phyloP scores from a whole-genome alignment of 23 red algal species.

The Cyanidium caldarium region DNA sequence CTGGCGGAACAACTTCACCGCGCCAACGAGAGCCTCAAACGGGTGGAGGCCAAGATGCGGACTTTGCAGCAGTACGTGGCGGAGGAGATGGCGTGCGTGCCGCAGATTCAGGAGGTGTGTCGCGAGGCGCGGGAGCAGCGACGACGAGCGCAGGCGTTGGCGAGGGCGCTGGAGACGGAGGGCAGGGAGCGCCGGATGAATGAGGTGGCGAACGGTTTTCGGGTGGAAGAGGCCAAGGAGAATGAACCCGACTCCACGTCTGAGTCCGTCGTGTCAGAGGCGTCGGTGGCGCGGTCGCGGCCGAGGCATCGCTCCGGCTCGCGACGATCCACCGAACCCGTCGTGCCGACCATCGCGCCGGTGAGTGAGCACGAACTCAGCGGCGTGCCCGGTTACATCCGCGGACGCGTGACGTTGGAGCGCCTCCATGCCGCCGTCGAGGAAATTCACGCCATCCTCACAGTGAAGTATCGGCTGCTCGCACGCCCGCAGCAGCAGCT shows the following conservation, averaged over 20 bases:
- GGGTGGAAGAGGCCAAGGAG: too few relatives aligned
- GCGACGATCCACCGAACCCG: too few relatives aligned
- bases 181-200: too few relatives aligned
- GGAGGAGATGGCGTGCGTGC: not conserved
- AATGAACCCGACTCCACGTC: too few relatives aligned
- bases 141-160: not conserved
- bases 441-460: not conserved
- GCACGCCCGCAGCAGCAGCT: not conserved
- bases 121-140: not conserved
- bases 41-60: not conserved
- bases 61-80: not conserved
- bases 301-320: too few relatives aligned
- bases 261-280: too few relatives aligned
- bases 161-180: not conserved
- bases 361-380: not conserved
- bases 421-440: not conserved
- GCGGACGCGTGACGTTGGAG: slow-evolving; percentile 10
- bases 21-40: not conserved
- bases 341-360: not conserved
- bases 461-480: slow-evolving; percentile 8
- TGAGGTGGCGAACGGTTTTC: too few relatives aligned
- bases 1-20: not conserved
- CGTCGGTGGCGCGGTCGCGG: too few relatives aligned
- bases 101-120: not conserved
- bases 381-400: not conserved